These are phyloP conservation scores for Mycena sp. DNA, from an alignment of 1,284 basidiomycete species.

Conservation along the genomic window DNA sequence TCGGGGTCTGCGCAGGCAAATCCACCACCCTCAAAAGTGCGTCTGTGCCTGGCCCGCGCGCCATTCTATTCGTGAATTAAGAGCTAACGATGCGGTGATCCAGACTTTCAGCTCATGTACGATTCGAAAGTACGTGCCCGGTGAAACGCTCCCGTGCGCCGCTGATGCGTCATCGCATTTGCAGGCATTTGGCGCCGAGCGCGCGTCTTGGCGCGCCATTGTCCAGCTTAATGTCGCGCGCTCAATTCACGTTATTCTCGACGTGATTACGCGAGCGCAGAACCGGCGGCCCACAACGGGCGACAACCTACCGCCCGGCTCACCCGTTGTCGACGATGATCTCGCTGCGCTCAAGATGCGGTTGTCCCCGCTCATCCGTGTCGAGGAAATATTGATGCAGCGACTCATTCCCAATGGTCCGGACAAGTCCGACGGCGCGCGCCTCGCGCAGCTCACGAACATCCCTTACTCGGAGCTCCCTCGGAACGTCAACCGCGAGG, in stretches of 20 bases:
- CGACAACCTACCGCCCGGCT: conserved; percentile 32
- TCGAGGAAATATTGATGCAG: conserved; percentile 66
- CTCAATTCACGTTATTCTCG: too few relatives aligned
- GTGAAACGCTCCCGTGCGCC: too few relatives aligned
- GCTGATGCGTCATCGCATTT: not conserved
- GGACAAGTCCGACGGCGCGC: conserved; percentile 40
- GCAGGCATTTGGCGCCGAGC: conserved; percentile 65
- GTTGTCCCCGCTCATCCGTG: conserved; percentile 64
- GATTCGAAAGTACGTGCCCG: conserved; percentile 60
- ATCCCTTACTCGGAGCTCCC: conserved; percentile 37
- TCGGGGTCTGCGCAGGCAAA: conserved; percentile 57
- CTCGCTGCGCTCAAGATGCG: conserved; percentile 66
- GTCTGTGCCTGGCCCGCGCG: conserved; percentile 47
- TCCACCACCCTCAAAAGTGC: too few relatives aligned
- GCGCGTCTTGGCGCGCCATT: conserved; percentile 73
- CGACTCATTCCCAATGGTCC: conserved; percentile 54
- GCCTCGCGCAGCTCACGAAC: conserved; percentile 31
- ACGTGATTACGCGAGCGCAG: too few relatives aligned
- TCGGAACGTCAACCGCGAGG: conserved; percentile 42
- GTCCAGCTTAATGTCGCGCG: too few relatives aligned
- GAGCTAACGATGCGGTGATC: not conserved
- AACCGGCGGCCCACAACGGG: conserved; percentile 30
- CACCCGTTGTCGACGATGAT: conserved; percentile 51
- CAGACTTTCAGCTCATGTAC: conserved; percentile 75
- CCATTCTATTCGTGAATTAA: not conserved